These are phyloP conservation scores for Skeletonema potamos DNA, from an alignment of 108 stramenopile species.

Conservation along the genomic window DNA sequence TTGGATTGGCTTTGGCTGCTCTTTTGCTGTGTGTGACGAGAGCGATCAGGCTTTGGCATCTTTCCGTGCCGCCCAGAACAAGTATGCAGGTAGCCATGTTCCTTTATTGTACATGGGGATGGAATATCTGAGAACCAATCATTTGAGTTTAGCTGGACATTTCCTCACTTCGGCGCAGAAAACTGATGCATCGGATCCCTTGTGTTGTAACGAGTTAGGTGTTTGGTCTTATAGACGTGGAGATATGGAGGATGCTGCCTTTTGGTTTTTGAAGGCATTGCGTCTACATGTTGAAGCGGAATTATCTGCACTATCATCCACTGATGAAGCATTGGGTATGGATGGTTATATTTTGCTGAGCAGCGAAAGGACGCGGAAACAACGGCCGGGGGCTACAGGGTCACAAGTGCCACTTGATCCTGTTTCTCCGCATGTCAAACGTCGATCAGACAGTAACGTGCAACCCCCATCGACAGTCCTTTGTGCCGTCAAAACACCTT, in stretches of 20 bases:
- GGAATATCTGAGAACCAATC: conserved; percentile 97
- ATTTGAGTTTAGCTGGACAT: conserved; percentile 87
- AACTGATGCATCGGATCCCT: conserved; percentile 69
- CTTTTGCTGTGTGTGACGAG: conserved; percentile 94
- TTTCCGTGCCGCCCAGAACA: conserved; percentile 91
- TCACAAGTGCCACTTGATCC: background rate
- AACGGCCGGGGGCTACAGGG: background rate
- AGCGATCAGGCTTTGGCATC: conserved; percentile 94
- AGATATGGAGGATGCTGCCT: conserved; percentile 62
- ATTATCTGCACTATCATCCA: conserved; percentile 21
- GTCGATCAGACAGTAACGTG: conserved; percentile 12
- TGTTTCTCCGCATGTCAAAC: background rate
- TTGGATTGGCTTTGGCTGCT: conserved; percentile 94
- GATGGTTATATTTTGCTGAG: conserved; percentile 35
- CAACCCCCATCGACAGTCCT: conserved; percentile 28
- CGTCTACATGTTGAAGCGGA: conserved; percentile 27
- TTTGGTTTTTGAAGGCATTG: conserved; percentile 78
- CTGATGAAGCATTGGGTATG: conserved; percentile 37
- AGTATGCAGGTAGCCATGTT: conserved; percentile 80
- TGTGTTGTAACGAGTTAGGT: conserved; percentile 92
- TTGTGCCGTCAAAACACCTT: conserved; percentile 39
- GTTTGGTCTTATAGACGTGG: conserved; percentile 71
- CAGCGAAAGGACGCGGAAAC: background rate
- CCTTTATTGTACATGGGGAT: conserved; percentile 94
- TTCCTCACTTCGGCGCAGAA: conserved; percentile 76